These are phyloP conservation scores for Petrea volubilis DNA, from an alignment of 257 asterid genomes.

Conservation along the genomic window DNA sequence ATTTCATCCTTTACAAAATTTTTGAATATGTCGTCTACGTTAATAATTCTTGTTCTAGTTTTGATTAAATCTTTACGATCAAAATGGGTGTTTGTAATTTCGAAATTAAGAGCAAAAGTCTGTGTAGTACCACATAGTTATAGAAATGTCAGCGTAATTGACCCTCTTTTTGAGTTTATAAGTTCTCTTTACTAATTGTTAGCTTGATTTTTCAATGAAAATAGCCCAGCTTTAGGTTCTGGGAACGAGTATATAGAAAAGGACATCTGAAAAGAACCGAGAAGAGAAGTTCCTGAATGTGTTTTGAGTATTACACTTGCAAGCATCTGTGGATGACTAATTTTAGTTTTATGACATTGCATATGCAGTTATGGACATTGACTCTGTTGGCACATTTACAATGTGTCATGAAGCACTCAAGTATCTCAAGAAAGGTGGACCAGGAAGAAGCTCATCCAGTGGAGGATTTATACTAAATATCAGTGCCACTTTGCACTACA, in stretches of 20 bases:
- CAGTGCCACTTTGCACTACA: slow-evolving; percentile 88
- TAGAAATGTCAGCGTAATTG: too few relatives aligned
- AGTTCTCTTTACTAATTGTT: neutral
- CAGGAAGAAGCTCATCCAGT: slow-evolving; percentile 49
- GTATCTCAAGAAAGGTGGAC: slow-evolving; percentile 72
- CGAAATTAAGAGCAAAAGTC: too few relatives aligned
- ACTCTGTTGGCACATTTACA: slow-evolving; percentile 92
- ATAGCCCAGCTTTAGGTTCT: neutral
- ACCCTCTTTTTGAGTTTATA: too few relatives aligned
- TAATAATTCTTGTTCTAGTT: too few relatives aligned
- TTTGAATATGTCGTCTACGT: too few relatives aligned
- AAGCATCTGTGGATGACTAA: neutral
- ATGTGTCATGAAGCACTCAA: slow-evolving; percentile 80
- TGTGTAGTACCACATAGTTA: too few relatives aligned
- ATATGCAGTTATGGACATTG: slow-evolving; percentile 80
- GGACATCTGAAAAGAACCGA: neutral
- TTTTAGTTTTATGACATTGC: slow-evolving; percentile 8
- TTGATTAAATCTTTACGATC: too few relatives aligned
- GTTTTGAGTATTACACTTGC: neutral
- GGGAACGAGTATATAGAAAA: neutral
- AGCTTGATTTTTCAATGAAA: too few relatives aligned
- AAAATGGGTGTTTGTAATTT: too few relatives aligned
- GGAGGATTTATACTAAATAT: slow-evolving; percentile 87
- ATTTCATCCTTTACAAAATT: too few relatives aligned
- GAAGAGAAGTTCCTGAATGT: neutral